A percentile compares a stretch with the other conserved stretches of the same genome.
Evolutionary conservation across 2,329 filamentous ascomycete genomes (phyloP).

Genomic region (Corynespora cassiicola): DNA sequence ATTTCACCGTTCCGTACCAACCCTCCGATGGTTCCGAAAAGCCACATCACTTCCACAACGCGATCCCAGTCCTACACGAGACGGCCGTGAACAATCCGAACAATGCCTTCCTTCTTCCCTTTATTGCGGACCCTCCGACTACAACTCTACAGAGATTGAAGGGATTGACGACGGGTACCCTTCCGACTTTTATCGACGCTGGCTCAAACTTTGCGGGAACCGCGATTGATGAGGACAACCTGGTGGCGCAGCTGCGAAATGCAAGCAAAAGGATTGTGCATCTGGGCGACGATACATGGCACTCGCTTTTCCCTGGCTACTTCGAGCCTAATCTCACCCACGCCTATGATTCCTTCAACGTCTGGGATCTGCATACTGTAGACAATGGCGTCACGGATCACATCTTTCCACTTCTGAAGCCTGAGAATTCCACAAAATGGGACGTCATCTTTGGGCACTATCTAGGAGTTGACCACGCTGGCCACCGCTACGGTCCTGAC

Average conservation of each 20-base stretch:
- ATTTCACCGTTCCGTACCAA: slow-evolving; percentile 91
- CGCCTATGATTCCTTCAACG: slow-evolving; percentile 96
- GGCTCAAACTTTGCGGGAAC: slow-evolving; percentile 96
- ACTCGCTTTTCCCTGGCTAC: slow-evolving; percentile 88
- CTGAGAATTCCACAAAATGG: slow-evolving; percentile 74
- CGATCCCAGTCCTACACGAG: slow-evolving; percentile 85
- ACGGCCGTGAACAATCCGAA: slow-evolving; percentile 75
- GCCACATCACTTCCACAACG: slow-evolving; percentile 79
- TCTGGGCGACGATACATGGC: slow-evolving; percentile 98
- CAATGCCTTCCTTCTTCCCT: slow-evolving; percentile 89
- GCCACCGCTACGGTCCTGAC: slow-evolving; percentile 92
- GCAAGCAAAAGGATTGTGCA: slow-evolving; percentile 83
- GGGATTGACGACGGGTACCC: slow-evolving; percentile 90
- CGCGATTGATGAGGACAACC: slow-evolving; percentile 91
- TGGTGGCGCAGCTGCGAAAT: slow-evolving; percentile 68
- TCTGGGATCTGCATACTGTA: slow-evolving; percentile 96
- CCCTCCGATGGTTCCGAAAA: slow-evolving; percentile 56
- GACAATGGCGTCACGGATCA: slow-evolving; percentile 94
- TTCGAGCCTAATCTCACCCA: slow-evolving; percentile 86
- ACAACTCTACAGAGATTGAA: slow-evolving; percentile 92
- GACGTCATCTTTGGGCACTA: slow-evolving; percentile 95
- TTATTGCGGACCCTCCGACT: slow-evolving; percentile 96
- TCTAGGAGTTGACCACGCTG: slow-evolving; percentile 94
- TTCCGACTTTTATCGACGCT: slow-evolving; percentile 92
- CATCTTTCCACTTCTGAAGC: slow-evolving; percentile 80